A percentile compares a stretch with the other conserved stretches of the same genome.
Conservation (phyloP, 2,329 filamentous ascomycete species). For the Fusarium humuli region DNA sequence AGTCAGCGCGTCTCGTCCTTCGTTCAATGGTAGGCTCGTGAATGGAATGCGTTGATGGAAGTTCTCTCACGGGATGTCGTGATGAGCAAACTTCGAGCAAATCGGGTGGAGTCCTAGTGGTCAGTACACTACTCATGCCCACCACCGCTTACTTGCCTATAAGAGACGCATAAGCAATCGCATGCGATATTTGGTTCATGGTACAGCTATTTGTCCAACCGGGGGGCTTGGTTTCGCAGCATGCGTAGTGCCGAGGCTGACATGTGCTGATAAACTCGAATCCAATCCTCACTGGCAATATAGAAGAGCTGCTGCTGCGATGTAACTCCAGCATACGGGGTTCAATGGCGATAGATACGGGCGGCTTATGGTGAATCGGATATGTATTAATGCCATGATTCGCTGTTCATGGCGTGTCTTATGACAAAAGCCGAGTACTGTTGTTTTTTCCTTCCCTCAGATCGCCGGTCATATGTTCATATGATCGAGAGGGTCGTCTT, state of each 20-base stretch:
- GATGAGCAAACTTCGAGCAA: background rate
- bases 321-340: background rate
- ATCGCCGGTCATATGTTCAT: background rate
- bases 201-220: background rate
- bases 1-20: too few species aligned
- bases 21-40: too few species aligned
- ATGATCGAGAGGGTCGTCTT: slow-evolving; percentile 11
- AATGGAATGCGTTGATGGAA: background rate
- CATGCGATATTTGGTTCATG: background rate
- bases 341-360: slow-evolving; percentile 4
- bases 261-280: background rate
- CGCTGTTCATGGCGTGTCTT: background rate
- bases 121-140: background rate
- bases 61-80: background rate
- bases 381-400: background rate
- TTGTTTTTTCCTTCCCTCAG: background rate
- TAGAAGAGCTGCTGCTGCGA: slow-evolving; percentile 29
- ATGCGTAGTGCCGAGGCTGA: background rate
- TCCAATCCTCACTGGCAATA: slow-evolving; percentile 30
- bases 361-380: slow-evolving; percentile 16
- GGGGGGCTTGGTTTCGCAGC: background rate
- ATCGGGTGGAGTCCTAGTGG: background rate
- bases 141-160: background rate
- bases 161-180: background rate
- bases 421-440: background rate